Evolutionary conservation across 805 yeast genomes (phyloP).

Genomic region (Scheffersomyces ergatensis): DNA sequence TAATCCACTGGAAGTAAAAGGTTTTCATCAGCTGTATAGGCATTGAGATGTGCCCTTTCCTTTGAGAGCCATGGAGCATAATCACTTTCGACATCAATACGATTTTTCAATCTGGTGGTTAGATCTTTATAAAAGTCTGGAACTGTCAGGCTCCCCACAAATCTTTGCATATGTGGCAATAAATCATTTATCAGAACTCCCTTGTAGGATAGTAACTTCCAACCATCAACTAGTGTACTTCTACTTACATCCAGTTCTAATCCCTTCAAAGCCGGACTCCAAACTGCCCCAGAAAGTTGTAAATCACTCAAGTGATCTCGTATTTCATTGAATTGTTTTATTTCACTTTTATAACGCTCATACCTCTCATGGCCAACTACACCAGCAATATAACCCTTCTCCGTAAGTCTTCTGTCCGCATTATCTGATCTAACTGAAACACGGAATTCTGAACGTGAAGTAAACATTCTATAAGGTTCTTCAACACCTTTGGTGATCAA

Average conservation of each 20-base stretch:
- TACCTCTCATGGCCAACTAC: slow-evolving; percentile 64
- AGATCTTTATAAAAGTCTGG: slow-evolving; percentile 25
- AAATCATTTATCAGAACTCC: slow-evolving; percentile 32
- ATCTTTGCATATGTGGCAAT: slow-evolving; percentile 15
- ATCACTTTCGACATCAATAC: slow-evolving; percentile 74
- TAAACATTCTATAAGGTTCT: slow-evolving; percentile 98
- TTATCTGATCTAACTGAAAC: slow-evolving; percentile 89
- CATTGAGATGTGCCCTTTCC: slow-evolving; percentile 67
- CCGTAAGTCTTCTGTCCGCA: slow-evolving; percentile 85
- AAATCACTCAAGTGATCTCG: slow-evolving; percentile 44
- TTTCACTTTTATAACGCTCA: slow-evolving; percentile 44
- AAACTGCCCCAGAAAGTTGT: slow-evolving; percentile 52
- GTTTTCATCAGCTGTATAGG: slow-evolving; percentile 81
- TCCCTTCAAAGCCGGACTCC: slow-evolving; percentile 55
- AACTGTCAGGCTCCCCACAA: slow-evolving; percentile 13
- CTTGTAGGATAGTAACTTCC: slow-evolving; percentile 65
- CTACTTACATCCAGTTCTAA: slow-evolving; percentile 48
- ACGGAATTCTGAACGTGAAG: slow-evolving; percentile 92
- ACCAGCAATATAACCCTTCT: slow-evolving; percentile 62
- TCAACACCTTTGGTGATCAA: slow-evolving; percentile 91
- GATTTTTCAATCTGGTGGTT: slow-evolving; percentile 45
- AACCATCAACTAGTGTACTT: slow-evolving; percentile 48
- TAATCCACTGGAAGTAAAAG: slow-evolving; percentile 66
- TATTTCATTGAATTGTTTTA: slow-evolving; percentile 40
- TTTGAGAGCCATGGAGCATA: slow-evolving; percentile 78